These are phyloP conservation scores for Durio zibethinus DNA, from an alignment of 345 rosid genomes.

Conservation along the genomic window DNA sequence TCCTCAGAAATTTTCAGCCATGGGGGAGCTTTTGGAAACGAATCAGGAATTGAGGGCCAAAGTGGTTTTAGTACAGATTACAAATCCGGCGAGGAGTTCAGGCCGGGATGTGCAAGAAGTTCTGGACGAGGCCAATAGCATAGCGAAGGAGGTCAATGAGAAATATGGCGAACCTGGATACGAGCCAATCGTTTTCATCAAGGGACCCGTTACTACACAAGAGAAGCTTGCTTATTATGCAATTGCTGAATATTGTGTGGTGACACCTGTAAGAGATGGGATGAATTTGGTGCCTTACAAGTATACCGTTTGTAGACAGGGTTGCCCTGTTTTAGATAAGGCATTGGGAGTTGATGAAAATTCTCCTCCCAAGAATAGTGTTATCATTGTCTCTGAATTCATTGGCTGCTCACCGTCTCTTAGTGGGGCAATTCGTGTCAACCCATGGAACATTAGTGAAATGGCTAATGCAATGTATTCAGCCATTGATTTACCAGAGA, in stretches of 20 bases:
- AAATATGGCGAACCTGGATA: constrained; percentile 56
- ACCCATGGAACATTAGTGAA: constrained; percentile 73
- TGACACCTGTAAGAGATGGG: constrained; percentile 81
- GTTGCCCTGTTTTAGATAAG: constrained; percentile 53
- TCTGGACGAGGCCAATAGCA: constrained; percentile 34
- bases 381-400: constrained; percentile 78
- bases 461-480: constrained; percentile 60
- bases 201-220: constrained; percentile 48
- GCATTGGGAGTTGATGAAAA: constrained; percentile 45
- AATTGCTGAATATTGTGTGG: constrained; percentile 70
- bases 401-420: constrained; percentile 89
- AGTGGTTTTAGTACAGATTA: constrained; percentile 69
- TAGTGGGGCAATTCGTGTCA: constrained; percentile 81
- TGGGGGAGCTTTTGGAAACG: constrained; percentile 58
- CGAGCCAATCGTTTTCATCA: constrained; percentile 54
- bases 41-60: constrained; percentile 41
- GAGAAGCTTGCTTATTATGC: constrained; percentile 72
- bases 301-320: constrained; percentile 72
- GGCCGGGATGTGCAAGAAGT: constrained; percentile 76
- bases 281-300: constrained; percentile 84
- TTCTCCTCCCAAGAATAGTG: constrained; percentile 43
- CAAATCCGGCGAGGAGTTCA: constrained; percentile 73
- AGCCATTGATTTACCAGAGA: constrained; percentile 40
- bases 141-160: constrained; percentile 45
- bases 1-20: constrained; percentile 62